A percentile compares a stretch with the other conserved stretches of the same genome.
Conservation (phyloP, 2,329 filamentous ascomycete genomes). For the Hysterium pulicare region DNA sequence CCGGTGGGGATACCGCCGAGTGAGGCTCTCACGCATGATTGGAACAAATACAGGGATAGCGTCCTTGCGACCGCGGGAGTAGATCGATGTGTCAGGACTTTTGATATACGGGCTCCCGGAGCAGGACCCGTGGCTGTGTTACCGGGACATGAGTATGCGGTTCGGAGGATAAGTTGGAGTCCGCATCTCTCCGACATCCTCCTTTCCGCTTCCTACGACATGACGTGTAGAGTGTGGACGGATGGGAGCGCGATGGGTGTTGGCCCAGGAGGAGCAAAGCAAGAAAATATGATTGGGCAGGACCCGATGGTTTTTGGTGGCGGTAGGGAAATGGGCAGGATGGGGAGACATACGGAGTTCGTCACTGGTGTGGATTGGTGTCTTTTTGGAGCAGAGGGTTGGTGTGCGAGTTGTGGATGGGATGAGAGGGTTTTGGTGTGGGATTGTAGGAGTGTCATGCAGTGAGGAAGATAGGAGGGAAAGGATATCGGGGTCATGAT, state of each 20-base stretch:
- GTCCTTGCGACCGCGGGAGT: slow-evolving; percentile 87
- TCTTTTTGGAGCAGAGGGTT: slow-evolving; percentile 89
- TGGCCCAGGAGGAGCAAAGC: slow-evolving; percentile 28
- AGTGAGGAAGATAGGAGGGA: too few relatives aligned
- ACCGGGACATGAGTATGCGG: slow-evolving; percentile 85
- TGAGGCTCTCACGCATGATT: slow-evolving; percentile 92
- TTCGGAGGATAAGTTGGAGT: slow-evolving; percentile 83
- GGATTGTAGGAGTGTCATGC: slow-evolving; percentile 75
- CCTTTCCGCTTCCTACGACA: slow-evolving; percentile 90
- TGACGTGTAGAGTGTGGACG: slow-evolving; percentile 93
- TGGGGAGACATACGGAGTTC: slow-evolving; percentile 94
- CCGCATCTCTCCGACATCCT: slow-evolving; percentile 88
- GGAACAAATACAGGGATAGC: slow-evolving; percentile 94
- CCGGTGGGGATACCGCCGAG: slow-evolving; percentile 56
- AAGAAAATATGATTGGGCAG: slow-evolving; percentile 30
- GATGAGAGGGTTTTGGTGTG: slow-evolving; percentile 88
- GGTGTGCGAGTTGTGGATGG: slow-evolving; percentile 94
- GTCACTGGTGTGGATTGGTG: slow-evolving; percentile 98
- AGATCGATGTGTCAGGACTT: slow-evolving; percentile 80
- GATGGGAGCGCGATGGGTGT: slow-evolving; percentile 62
- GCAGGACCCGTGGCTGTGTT: slow-evolving; percentile 71
- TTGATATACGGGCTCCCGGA: slow-evolving; percentile 77
- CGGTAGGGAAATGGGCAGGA: slow-evolving; percentile 74
- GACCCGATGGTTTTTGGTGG: slow-evolving; percentile 44
- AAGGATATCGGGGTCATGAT: too few relatives aligned